A percentile compares a stretch with the other conserved stretches of the same genome.
Evolutionary conservation across 805 yeast species (phyloP).

Genomic region (Yarrowia divulgata): DNA sequence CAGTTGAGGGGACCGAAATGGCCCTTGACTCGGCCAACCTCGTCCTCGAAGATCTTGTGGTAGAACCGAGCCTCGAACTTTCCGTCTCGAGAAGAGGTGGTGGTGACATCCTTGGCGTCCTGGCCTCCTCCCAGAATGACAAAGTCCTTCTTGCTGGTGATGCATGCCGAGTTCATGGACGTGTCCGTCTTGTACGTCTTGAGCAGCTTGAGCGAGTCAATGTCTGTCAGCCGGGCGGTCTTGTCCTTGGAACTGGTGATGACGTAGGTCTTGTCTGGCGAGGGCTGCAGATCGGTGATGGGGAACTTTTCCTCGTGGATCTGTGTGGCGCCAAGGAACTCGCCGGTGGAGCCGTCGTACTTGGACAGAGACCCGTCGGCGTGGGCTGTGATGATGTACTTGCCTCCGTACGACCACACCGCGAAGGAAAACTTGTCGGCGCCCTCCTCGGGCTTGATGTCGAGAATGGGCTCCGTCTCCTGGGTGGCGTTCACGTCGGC

Average conservation of each 20-base stretch:
- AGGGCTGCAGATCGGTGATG: conserved; percentile 89
- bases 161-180: conserved; percentile 93
- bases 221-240: conserved; percentile 77
- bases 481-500: conserved; percentile 58
- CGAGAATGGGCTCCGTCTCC: conserved; percentile 61
- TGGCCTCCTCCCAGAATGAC: conserved; percentile 99
- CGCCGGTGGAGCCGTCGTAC: conserved; percentile 79
- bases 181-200: conserved; percentile 86
- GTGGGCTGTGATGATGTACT: conserved; percentile 83
- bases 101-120: conserved; percentile 97
- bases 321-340: conserved; percentile 61
- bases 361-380: conserved; percentile 85
- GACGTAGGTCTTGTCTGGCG: conserved; percentile 86
- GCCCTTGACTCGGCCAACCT: conserved; percentile 95
- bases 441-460: conserved; percentile 65
- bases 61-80: conserved; percentile 95
- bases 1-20: conserved; percentile 98
- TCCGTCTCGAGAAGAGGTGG: conserved; percentile 93
- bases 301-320: conserved; percentile 67
- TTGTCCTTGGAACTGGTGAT: conserved; percentile 93
- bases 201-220: conserved; percentile 68
- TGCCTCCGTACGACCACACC: conserved; percentile 81
- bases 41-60: conserved; percentile 94
- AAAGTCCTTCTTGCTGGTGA: conserved; percentile 91
- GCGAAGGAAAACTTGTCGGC: conserved; percentile 59